Evolutionary conservation across 257 asterid species (phyloP), one percentile per base, ranked within the genome.

Genomic region (Solanum dulcamara): DNA sequence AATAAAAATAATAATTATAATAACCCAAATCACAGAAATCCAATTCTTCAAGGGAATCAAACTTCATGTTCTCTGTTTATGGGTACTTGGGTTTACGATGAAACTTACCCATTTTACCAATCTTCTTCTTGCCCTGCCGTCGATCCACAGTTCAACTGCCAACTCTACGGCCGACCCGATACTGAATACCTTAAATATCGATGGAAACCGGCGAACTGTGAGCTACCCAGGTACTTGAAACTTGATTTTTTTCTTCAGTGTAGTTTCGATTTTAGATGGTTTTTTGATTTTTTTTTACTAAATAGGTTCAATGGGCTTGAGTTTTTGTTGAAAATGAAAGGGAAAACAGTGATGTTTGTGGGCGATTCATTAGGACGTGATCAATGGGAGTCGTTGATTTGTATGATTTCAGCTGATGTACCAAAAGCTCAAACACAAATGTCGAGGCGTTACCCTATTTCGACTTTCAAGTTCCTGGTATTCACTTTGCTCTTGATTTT

Each of bases 351-450:
- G 88, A 95, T 97, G 99, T 97, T 97, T 86, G 99, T 97, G 70
- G 99, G 99, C 1, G 99, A 97, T 67, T 97, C 99, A 17, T 80
- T 97, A 85, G 98, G 98, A 13, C 88, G 95, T 75, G 95, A 97
- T 86, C 99, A 97, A 86, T 97, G 98, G 98, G 91, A 97, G 87
- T 95, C 98, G 22, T 87, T 97, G 86, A 77, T 94, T 64, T 97
- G 99, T 87, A 87, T 97, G 98, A 90, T 95, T 50, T 87, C 94
- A 57, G 91, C 97, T 38, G 95, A 83, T 14, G 93, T 86, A n/a
- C 91, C 94, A 26, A 87, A 89, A 12, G 91, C 98, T 37, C 97
- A 92, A 30, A 93, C 98, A 2, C 95, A 92, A 84, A 64, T 88
- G 77, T 44, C 17, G 70, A 84, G 93, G 83, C 93, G 94, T 68